phyloP scores from a whole-genome alignment of 371 early-diverging fungal species.

The Furculomyces boomerangus region DNA sequence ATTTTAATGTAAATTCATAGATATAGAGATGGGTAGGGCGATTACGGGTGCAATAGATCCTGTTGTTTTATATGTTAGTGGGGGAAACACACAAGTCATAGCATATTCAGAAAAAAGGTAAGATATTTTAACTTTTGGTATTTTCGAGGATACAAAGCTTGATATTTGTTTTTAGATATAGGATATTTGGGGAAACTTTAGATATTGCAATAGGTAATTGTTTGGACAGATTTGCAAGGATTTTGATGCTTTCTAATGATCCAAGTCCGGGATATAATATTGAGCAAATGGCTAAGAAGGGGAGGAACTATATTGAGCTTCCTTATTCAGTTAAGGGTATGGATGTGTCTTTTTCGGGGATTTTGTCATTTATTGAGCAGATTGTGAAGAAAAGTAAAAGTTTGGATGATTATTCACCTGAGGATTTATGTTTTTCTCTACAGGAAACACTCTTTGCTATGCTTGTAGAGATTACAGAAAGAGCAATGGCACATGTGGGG shows the following conservation, averaged over 20 bases:
- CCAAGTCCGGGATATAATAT: slow-evolving; percentile 98
- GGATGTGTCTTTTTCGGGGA: slow-evolving; percentile 99
- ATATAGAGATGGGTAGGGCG: slow-evolving; percentile 99
- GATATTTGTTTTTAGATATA: slow-evolving; percentile 34
- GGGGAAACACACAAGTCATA: slow-evolving; percentile 99
- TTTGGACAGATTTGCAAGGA: slow-evolving; percentile 94
- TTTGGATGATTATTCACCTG: slow-evolving; percentile 54
- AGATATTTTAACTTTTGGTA: slow-evolving; percentile 2
- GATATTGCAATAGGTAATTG: slow-evolving; percentile 99
- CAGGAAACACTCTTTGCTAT: slow-evolving; percentile 99
- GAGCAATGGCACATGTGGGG: slow-evolving; percentile 98
- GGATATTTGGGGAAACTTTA: slow-evolving; percentile 98
- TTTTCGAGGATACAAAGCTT: slow-evolving; percentile 9
- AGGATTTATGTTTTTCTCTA: slow-evolving; percentile 92
- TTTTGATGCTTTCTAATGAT: slow-evolving; percentile 85
- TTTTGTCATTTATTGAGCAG: slow-evolving; percentile 74
- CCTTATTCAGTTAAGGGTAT: slow-evolving; percentile 99
- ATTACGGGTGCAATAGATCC: slow-evolving; percentile 95
- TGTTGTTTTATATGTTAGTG: slow-evolving; percentile 96
- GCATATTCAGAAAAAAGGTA: slow-evolving; percentile 79
- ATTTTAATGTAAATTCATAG: not conserved
- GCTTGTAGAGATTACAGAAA: slow-evolving; percentile 98
- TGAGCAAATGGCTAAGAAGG: slow-evolving; percentile 87
- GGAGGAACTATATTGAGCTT: slow-evolving; percentile 70
- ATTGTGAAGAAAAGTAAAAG: slow-evolving; percentile 29